These are phyloP conservation scores for Solanum dulcamara DNA, from an alignment of 257 asterid genomes.

Conservation along the genomic window DNA sequence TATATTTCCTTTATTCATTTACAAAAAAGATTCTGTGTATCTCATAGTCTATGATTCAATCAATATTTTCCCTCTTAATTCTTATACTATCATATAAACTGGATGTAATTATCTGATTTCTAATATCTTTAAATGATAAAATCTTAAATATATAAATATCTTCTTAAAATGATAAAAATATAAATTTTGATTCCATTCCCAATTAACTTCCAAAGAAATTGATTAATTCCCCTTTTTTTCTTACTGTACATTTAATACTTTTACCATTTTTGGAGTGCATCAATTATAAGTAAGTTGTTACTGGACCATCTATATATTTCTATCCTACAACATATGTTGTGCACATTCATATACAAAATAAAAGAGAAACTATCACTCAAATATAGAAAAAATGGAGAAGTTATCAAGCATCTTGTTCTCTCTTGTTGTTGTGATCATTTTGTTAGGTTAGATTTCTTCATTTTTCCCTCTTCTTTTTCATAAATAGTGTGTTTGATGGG, in stretches of 20 bases:
- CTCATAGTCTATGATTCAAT: background rate
- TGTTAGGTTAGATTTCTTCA: background rate
- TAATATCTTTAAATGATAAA: background rate
- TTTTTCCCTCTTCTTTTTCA: background rate
- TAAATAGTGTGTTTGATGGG: background rate
- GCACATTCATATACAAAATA: background rate
- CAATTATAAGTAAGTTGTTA: background rate
- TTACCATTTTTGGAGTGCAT: background rate
- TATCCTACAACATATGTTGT: background rate
- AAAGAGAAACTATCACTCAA: background rate
- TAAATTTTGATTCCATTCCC: background rate
- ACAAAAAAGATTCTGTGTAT: background rate
- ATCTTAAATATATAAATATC: background rate
- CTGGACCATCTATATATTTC: background rate
- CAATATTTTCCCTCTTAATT: background rate
- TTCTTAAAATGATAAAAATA: background rate
- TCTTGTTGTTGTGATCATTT: background rate
- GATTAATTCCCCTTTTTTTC: background rate
- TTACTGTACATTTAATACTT: background rate
- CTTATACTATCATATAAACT: background rate
- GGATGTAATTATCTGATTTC: background rate
- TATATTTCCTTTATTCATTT: background rate
- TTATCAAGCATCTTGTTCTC: background rate
- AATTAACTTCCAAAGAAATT: background rate
- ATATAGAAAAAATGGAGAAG: background rate